These are phyloP conservation scores for Myriosclerotinia curreyana DNA, from an alignment of 2,329 filamentous ascomycete species.

Conservation along the genomic window DNA sequence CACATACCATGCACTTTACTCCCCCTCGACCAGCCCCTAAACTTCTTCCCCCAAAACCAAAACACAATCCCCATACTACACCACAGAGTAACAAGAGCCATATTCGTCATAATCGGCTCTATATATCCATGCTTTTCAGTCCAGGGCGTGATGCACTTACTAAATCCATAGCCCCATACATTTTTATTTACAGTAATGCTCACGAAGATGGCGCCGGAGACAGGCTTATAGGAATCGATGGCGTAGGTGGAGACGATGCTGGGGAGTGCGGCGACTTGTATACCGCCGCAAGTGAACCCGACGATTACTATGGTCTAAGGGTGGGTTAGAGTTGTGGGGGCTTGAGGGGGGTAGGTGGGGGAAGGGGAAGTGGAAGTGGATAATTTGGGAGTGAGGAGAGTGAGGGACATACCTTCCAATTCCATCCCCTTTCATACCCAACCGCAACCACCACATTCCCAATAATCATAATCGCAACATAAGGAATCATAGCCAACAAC, in stretches of 20 bases:
- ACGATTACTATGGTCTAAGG: slow-evolving; percentile 48
- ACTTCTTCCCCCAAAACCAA: slow-evolving; percentile 55
- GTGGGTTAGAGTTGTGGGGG: neutral
- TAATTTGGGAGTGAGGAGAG: neutral
- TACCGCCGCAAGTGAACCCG: slow-evolving; percentile 50
- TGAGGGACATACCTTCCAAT: slow-evolving; percentile 46
- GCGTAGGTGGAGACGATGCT: slow-evolving; percentile 56
- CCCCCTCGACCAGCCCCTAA: slow-evolving; percentile 35
- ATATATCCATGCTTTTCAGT: slow-evolving; percentile 49
- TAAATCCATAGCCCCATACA: slow-evolving; percentile 59
- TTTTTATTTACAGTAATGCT: slow-evolving; percentile 63
- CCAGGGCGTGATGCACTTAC: slow-evolving; percentile 55
- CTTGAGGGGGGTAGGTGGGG: neutral
- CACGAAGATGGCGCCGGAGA: slow-evolving; percentile 58
- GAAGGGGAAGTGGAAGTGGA: neutral
- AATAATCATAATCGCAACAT: slow-evolving; percentile 44
- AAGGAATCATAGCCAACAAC: slow-evolving; percentile 39
- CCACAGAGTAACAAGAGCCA: slow-evolving; percentile 51
- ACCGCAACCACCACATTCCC: slow-evolving; percentile 54
- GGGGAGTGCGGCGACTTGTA: slow-evolving; percentile 45
- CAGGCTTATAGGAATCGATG: slow-evolving; percentile 61
- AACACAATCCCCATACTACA: slow-evolving; percentile 52
- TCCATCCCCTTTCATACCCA: slow-evolving; percentile 52
- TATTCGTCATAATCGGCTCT: slow-evolving; percentile 59
- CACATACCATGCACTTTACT: slow-evolving; percentile 31